Base-by-base conservation (phyloP, 306 rosid species). In the Parietaria judaica region DNA sequence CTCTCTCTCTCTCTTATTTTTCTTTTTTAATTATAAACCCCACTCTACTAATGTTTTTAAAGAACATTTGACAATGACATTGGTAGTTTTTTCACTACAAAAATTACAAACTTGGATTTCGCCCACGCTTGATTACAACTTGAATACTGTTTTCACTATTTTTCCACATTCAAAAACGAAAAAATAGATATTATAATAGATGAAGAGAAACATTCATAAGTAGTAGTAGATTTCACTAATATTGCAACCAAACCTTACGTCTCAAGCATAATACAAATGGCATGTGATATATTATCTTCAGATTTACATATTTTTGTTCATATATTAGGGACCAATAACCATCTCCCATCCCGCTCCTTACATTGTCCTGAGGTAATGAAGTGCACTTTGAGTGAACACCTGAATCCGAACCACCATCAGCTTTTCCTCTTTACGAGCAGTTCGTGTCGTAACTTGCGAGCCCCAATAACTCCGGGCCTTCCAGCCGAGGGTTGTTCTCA, bases 401-500 rank as follows among this genome's bases (percentile, higher is more conserved):
- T 73, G 79, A 56, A 38, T 68, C 60, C 66, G 48, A 66, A 69
- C 8, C 62, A 34, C 63, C 64, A 17, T 61, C 82, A 59, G 65
- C 72, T 48, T 41, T 35, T 68, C 68, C 53, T 34, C 66, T 48
- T 88, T 82, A 91, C 9, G 82, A 76, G 89, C 98, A 91, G 85
- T 87, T 83, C 62, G 96, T 91, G 74, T 91, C 98, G 6, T 91
- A 91, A 70, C 83, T 83, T 62, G 87, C 98, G 3, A 88, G 96
- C 63, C 98, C 96, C 83, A 85, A 67, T 84, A 91, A 76, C 78
- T 91, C 96, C 10, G 98, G 96, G 54, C 96, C 96, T 82, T 88
- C 98, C 69, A 91, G 74, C 41, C 95, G 85, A 56, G 77, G 95
- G 79, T 91, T 91, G 56, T 88, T 83, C 76, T 82, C 90, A 65